Evolutionary conservation across 768 basidiomycete genomes (phyloP).

Genomic region (Auricularia sp.): DNA sequence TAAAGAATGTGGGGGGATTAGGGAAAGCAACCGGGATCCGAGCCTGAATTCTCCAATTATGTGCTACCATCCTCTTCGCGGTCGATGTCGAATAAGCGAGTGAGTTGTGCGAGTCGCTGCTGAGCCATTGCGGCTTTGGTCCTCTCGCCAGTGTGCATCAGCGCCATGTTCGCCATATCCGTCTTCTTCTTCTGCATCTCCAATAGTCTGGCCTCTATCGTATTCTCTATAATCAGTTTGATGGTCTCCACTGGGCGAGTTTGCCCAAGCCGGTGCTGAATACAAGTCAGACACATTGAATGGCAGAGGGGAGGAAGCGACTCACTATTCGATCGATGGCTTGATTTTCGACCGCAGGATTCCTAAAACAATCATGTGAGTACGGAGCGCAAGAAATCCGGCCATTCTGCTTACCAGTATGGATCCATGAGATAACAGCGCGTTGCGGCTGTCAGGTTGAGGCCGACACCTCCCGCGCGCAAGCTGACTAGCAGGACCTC

Average conservation of each 20-base stretch:
- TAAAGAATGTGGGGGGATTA: conserved; percentile 12
- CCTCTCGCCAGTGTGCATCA: conserved; percentile 52
- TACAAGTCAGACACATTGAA: conserved; percentile 1
- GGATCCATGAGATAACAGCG: conserved; percentile 95
- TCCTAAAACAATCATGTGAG: conserved; percentile 39
- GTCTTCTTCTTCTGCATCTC: conserved; percentile 95
- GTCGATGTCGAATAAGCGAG: conserved; percentile 43
- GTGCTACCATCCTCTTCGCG: too few relatives aligned
- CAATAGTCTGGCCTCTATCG: conserved; percentile 86
- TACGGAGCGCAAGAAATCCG: conserved; percentile 3
- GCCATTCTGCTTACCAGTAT: conserved; percentile 56
- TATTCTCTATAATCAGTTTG: conserved; percentile 88
- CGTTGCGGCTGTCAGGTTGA: conserved; percentile 91
- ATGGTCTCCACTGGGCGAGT: conserved; percentile 83
- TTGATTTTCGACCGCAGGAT: conserved; percentile 95
- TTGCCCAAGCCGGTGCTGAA: conserved; percentile 91
- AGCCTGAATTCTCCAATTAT: background rate
- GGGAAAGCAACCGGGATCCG: background rate
- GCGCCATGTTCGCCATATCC: conserved; percentile 86
- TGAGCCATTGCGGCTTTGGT: conserved; percentile 83
- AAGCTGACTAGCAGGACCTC: conserved; percentile 94
- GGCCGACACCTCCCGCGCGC: conserved; percentile 92
- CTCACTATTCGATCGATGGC: conserved; percentile 94
- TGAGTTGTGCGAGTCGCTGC: conserved; percentile 81
- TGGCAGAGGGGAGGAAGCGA: conserved; percentile 9